Evolutionary conservation across 2,329 filamentous ascomycete species (phyloP).

Genomic region (Talaromyces piceae): DNA sequence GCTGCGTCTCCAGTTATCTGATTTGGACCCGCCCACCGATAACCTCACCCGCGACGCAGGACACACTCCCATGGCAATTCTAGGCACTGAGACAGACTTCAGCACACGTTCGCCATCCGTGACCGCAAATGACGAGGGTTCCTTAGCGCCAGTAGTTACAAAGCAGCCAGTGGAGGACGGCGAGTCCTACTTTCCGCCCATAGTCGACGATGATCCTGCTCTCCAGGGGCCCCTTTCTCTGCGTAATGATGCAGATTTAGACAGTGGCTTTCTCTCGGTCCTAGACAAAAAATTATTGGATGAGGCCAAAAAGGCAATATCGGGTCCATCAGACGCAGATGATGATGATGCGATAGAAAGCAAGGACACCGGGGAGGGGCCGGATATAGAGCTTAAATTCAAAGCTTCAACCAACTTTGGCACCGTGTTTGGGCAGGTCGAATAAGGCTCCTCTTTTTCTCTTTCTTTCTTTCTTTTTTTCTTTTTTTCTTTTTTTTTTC

Average conservation of each 20-base stretch:
- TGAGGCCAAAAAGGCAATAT: constrained; percentile 30
- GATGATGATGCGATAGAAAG: constrained; percentile 13
- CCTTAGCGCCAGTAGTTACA: constrained; percentile 26
- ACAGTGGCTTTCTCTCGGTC: constrained; percentile 33
- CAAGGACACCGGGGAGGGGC: constrained; percentile 15
- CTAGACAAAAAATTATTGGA: constrained; percentile 38
- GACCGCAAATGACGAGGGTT: constrained; percentile 22
- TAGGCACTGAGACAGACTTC: constrained; percentile 28
- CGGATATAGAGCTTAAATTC: constrained; percentile 34
- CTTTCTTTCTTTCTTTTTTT: neutral
- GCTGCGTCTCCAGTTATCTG: constrained; percentile 29
- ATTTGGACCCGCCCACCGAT: constrained; percentile 31
- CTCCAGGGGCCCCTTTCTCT: constrained; percentile 38
- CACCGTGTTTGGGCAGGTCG: constrained; percentile 36
- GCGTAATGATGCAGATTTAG: constrained; percentile 33
- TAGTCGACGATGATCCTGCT: constrained; percentile 36
- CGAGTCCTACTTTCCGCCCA: constrained; percentile 35
- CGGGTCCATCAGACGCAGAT: constrained; percentile 18
- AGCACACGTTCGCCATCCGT: constrained; percentile 19
- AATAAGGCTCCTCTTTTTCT: constrained; percentile 13
- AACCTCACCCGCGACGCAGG: constrained; percentile 36
- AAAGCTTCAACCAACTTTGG: constrained; percentile 42
- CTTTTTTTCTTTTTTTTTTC: neutral
- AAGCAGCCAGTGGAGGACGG: constrained; percentile 28
- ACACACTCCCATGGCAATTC: constrained; percentile 38